Evolutionary conservation across 139 green algal species (phyloP).

Genomic region (Picochlorum sp.): DNA sequence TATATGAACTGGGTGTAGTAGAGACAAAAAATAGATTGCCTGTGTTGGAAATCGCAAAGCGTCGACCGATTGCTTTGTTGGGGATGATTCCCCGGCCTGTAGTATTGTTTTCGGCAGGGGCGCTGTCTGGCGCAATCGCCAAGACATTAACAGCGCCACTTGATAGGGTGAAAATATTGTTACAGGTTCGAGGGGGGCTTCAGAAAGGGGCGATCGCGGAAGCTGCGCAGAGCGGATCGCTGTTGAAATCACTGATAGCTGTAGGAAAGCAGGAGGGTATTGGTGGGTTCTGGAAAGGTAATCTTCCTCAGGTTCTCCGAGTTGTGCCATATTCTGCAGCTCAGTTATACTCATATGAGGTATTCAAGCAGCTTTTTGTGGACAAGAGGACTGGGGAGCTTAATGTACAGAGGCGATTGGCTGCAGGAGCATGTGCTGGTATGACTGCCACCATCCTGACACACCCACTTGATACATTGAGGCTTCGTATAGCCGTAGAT

Average conservation of each 20-base stretch:
- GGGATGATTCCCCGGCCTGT: slow-evolving; percentile 39
- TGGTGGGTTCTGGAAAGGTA: slow-evolving; percentile 74
- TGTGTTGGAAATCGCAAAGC: neutral
- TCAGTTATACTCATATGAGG: slow-evolving; percentile 64
- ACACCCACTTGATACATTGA: slow-evolving; percentile 72
- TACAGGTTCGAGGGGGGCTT: slow-evolving; percentile 50
- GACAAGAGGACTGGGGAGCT: slow-evolving; percentile 36
- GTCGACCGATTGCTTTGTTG: slow-evolving; percentile 29
- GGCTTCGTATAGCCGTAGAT: slow-evolving; percentile 70
- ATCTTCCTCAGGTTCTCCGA: slow-evolving; percentile 64
- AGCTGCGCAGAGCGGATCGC: slow-evolving; percentile 39
- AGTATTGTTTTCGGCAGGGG: slow-evolving; percentile 67
- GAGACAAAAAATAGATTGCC: neutral
- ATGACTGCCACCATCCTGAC: slow-evolving; percentile 66
- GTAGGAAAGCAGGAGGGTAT: slow-evolving; percentile 72
- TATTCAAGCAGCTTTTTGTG: slow-evolving; percentile 52
- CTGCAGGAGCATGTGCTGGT: slow-evolving; percentile 56
- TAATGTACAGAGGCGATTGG: slow-evolving; percentile 47
- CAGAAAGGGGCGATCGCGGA: slow-evolving; percentile 34
- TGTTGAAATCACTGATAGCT: slow-evolving; percentile 53
- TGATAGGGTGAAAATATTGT: slow-evolving; percentile 70
- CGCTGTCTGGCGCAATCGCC: slow-evolving; percentile 61
- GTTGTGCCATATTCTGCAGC: slow-evolving; percentile 68
- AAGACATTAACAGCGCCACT: slow-evolving; percentile 76
- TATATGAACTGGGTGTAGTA: slow-evolving; percentile 10